A percentile compares a stretch with the other conserved stretches of the same genome.
Conservation (phyloP, 1,139 yeast species). For the Pneumocystis wakefieldiae region DNA sequence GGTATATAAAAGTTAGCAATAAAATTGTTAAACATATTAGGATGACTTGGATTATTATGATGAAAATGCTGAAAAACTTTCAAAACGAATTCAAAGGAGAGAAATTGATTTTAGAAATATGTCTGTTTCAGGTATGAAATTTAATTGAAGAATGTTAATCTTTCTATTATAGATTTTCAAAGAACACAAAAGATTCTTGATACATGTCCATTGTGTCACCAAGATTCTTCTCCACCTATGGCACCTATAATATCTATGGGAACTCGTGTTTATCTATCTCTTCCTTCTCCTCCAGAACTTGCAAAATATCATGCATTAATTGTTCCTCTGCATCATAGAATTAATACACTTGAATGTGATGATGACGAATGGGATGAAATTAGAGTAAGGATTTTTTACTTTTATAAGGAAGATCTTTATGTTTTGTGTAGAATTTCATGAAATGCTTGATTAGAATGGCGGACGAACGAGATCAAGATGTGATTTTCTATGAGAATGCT, state of each 20-base stretch:
- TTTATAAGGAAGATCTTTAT: background rate
- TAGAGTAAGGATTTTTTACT: slow-evolving; percentile 15
- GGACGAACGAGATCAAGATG: slow-evolving; percentile 25
- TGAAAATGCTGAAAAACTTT: slow-evolving; percentile 29
- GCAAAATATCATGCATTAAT: slow-evolving; percentile 26
- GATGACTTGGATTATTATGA: slow-evolving; percentile 29
- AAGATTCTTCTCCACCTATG: slow-evolving; percentile 19
- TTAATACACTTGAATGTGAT: slow-evolving; percentile 30
- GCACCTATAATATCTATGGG: slow-evolving; percentile 23
- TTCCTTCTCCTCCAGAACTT: slow-evolving; percentile 29
- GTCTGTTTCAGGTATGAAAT: slow-evolving; percentile 19
- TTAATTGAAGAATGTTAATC: slow-evolving; percentile 1
- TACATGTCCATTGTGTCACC: slow-evolving; percentile 29
- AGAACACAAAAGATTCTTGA: slow-evolving; percentile 23
- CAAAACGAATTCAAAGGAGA: slow-evolving; percentile 20
- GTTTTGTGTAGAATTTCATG: slow-evolving; percentile 26
- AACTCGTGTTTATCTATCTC: slow-evolving; percentile 21
- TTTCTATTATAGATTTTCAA: slow-evolving; percentile 10
- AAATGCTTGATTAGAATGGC: slow-evolving; percentile 29
- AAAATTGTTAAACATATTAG: slow-evolving; percentile 6
- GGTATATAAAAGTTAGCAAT: background rate
- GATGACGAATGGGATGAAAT: slow-evolving; percentile 34
- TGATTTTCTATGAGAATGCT: slow-evolving; percentile 34
- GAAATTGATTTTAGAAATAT: slow-evolving; percentile 21
- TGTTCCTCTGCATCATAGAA: slow-evolving; percentile 31